These are phyloP conservation scores for Pneumocystis sp. DNA, from an alignment of 1,139 yeast genomes.

Conservation along the genomic window DNA sequence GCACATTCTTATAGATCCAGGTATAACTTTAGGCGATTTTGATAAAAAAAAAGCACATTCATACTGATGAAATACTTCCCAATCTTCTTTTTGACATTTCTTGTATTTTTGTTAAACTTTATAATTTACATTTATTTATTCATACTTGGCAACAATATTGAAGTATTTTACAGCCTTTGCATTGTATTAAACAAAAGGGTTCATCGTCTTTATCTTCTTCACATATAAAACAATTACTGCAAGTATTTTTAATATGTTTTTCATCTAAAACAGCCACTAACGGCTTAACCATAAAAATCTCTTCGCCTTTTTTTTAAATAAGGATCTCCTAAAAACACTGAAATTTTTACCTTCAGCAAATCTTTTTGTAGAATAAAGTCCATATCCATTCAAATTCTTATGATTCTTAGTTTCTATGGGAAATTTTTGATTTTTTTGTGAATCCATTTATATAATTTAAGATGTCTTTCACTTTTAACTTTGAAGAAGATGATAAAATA, in stretches of 20 bases:
- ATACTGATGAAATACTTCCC: slow-evolving; percentile 9
- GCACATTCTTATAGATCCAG: slow-evolving; percentile 5
- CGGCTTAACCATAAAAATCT: neutral
- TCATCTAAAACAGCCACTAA: neutral
- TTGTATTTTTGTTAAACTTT: slow-evolving; percentile 1
- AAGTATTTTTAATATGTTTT: neutral
- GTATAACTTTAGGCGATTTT: slow-evolving; percentile 5
- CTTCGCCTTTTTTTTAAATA: neutral
- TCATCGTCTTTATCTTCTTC: neutral
- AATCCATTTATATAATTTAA: neutral
- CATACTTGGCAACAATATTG: neutral
- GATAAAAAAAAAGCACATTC: slow-evolving; percentile 9
- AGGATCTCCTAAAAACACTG: neutral
- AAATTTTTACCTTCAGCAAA: neutral
- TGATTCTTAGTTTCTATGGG: neutral
- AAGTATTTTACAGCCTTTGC: neutral
- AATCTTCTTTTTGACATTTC: slow-evolving; percentile 10
- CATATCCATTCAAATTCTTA: neutral
- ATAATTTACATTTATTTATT: neutral
- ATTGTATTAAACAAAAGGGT: neutral
- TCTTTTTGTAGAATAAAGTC: neutral
- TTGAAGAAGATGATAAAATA: neutral
- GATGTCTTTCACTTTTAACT: neutral
- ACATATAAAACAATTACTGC: neutral
- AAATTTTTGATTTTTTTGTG: neutral